Evolutionary conservation across 805 yeast genomes (phyloP).

Genomic region (Komagataella mondaviorum): DNA sequence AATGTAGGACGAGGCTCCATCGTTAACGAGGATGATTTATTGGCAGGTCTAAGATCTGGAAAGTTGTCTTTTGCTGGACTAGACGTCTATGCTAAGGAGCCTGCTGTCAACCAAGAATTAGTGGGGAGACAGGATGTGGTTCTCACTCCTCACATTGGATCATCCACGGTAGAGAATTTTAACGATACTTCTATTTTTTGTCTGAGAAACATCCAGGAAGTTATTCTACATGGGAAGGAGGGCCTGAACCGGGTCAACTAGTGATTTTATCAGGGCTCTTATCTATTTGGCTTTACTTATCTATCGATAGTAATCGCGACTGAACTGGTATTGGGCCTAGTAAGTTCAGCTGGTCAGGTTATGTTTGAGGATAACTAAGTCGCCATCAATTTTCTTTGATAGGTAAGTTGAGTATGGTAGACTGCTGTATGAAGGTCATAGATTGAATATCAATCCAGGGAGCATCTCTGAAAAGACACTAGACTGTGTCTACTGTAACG

Average conservation of each 20-base stretch:
- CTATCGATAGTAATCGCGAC: background rate
- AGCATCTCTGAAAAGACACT: too few relatives aligned
- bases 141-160: slow-evolving; percentile 61
- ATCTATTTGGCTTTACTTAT: background rate
- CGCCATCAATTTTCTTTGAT: too few relatives aligned
- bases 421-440: too few relatives aligned
- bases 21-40: slow-evolving; percentile 52
- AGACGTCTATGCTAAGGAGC: slow-evolving; percentile 63
- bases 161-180: slow-evolving; percentile 46
- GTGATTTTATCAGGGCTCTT: background rate
- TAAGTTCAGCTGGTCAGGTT: too few relatives aligned
- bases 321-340: too few relatives aligned
- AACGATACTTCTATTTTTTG: slow-evolving; percentile 37
- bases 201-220: slow-evolving; percentile 37
- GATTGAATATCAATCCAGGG: too few relatives aligned
- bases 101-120: slow-evolving; percentile 34
- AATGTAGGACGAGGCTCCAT: slow-evolving; percentile 69
- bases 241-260: slow-evolving; percentile 1
- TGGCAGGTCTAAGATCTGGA: slow-evolving; percentile 45
- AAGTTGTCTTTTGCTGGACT: slow-evolving; percentile 53
- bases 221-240: slow-evolving; percentile 19
- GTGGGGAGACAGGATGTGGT: slow-evolving; percentile 47
- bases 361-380: too few relatives aligned
- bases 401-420: too few relatives aligned
- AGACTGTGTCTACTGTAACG: too few relatives aligned